A percentile compares a stretch with the other conserved stretches of the same genome.
Conservation (phyloP, 768 basidiomycete species). For the Steccherinum ochraceum region DNA sequence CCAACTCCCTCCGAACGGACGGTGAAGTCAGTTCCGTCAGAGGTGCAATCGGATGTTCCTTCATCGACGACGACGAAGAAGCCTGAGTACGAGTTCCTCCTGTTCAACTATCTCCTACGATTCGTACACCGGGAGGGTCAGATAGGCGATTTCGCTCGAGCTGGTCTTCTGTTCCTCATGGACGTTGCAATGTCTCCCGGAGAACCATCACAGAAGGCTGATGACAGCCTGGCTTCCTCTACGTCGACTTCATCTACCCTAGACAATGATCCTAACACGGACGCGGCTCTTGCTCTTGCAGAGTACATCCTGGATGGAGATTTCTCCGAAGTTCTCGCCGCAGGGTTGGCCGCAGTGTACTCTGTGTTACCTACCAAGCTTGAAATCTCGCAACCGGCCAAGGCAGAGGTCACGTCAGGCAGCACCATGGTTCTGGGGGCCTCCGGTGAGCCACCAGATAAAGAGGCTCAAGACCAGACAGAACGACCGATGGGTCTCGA, state of each 20-base stretch:
- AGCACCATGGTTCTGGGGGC: constrained; percentile 73
- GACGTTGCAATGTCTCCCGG: constrained; percentile 91
- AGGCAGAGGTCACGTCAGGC: constrained; percentile 31
- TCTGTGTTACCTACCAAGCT: constrained; percentile 87
- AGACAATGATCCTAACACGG: constrained; percentile 65
- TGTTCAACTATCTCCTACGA: constrained; percentile 93
- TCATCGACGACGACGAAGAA: constrained; percentile 44
- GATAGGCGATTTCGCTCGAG: constrained; percentile 90
- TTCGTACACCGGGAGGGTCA: constrained; percentile 93
- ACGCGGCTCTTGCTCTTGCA: constrained; percentile 81
- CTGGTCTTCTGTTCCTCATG: constrained; percentile 89
- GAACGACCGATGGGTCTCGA: constrained; percentile 64
- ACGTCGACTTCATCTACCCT: constrained; percentile 21
- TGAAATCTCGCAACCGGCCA: constrained; percentile 47
- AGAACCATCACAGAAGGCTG: constrained; percentile 34
- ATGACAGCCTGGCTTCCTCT: constrained; percentile 20
- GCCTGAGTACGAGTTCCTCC: constrained; percentile 89
- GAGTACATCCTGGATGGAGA: constrained; percentile 96
- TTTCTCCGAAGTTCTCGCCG: constrained; percentile 94
- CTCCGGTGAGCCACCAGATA: constrained; percentile 37
- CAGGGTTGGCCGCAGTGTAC: constrained; percentile 89
- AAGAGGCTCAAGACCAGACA: constrained; percentile 45
- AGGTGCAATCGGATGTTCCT: constrained; percentile 17
- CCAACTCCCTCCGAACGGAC: constrained; percentile 59
- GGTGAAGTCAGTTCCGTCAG: constrained; percentile 33